Evolutionary conservation across 2,329 filamentous ascomycete genomes (phyloP), one percentile per base, ranked within the genome.

Genomic region (Trichoderma koningii): DNA sequence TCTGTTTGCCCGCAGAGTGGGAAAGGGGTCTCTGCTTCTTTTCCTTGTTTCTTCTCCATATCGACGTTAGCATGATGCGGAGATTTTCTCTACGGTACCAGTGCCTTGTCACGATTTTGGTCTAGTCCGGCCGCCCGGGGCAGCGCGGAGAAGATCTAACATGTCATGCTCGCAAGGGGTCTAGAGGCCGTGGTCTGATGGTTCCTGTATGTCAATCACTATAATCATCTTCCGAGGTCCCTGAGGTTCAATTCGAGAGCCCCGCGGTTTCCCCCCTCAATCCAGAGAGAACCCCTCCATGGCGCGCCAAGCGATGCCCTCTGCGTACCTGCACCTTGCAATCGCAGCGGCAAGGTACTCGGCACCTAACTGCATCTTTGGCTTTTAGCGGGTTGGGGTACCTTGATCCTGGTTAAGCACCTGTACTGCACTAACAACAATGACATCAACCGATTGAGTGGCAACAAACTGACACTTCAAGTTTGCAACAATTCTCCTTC

Each of bases 31-130:
- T 56, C n/a, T 44, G 41, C 34, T 59, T 14, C 5, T 38, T 38
- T 38, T 38, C 34, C 12, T 38, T 14, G 10, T 59, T 41, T 50
- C 12, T 23, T 48, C 45, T 42, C 56, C 56, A 60, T 57, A 23
- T 38, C 12, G 17, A 28, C 56, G 21, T 60, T 60, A 60, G 56
- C 52, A 55, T 38, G 45, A 60, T 51, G 56, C 56, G 56, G 56
- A 60, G 56, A 30, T 30, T 41, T 51, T 48, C 21, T 60, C 56
- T 60, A 60, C 41, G 48, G 50, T 60, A 42, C 50, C 21, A 23
- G 30, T 34, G 5, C 34, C 34, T 38, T 14, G 34, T 38, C 34
- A 14, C 34, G 34, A 23, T 51, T 60, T 60, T 51, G 42, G 56
- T 51, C 28, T 60, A 60, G 56, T 19, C 17, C 45, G 21, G 19